Conservation (phyloP, 257 asterid species). For the Haberlea rhodopensis region DNA sequence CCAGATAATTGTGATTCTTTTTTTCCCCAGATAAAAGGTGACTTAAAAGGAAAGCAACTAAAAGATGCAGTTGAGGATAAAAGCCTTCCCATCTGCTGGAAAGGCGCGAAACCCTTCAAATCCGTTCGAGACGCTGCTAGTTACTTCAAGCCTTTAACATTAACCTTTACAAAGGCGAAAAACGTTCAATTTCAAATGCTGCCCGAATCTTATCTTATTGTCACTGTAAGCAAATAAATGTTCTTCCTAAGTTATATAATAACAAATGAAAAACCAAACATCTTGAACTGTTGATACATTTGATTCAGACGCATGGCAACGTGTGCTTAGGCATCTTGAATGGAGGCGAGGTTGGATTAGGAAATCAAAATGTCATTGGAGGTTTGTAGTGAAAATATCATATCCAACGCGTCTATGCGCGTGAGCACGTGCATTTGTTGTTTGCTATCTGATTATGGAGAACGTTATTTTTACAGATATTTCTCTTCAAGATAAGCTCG, state of each 20-base stretch:
- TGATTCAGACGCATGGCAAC: constrained; percentile 66
- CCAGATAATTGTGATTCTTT: constrained; percentile 10
- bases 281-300: constrained; percentile 13
- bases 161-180: constrained; percentile 48
- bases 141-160: constrained; percentile 64
- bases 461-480: constrained; percentile 46
- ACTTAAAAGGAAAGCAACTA: constrained; percentile 36
- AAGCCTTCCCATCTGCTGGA: constrained; percentile 88
- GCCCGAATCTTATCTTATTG: constrained; percentile 74
- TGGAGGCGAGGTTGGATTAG: constrained; percentile 71
- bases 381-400: constrained; percentile 39
- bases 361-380: constrained; percentile 61
- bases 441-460: constrained; percentile 21
- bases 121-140: constrained; percentile 45
- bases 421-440: not conserved
- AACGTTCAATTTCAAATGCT: constrained; percentile 56
- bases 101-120: constrained; percentile 63
- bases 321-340: constrained; percentile 86
- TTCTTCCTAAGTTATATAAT: not conserved
- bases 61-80: constrained; percentile 54
- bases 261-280: not conserved
- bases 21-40: constrained; percentile 48
- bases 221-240: constrained; percentile 47
- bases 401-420: not conserved
- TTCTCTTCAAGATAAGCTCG: constrained; percentile 78